Conservation (phyloP, 2,329 filamentous ascomycete genomes). For the Blastomyces silverae region DNA sequence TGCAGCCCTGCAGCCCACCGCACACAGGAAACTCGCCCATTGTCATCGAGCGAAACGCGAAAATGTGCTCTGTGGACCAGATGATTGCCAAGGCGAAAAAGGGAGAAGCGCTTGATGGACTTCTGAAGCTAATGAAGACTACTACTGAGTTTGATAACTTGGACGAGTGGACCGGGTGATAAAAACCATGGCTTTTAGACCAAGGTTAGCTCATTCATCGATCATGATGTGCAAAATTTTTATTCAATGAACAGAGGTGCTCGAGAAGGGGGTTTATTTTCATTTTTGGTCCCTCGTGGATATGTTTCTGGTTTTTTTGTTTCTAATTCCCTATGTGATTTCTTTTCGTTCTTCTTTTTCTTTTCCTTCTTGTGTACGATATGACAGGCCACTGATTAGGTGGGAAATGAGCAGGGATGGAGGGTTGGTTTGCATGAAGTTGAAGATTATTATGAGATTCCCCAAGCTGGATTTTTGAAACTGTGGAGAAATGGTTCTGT, state of each 20-base stretch:
- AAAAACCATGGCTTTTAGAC: not conserved
- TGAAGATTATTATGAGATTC: slow-evolving; percentile 3
- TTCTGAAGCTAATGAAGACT: slow-evolving; percentile 38
- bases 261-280: not conserved
- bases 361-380: slow-evolving; percentile 3
- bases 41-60: slow-evolving; percentile 18
- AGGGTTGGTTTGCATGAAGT: slow-evolving; percentile 2
- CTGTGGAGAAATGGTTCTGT: not conserved
- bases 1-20: slow-evolving; percentile 35
- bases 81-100: slow-evolving; percentile 27
- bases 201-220: not conserved
- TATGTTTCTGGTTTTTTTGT: not conserved
- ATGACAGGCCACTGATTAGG: not conserved
- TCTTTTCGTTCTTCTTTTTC: slow-evolving; percentile 1
- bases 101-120: slow-evolving; percentile 36
- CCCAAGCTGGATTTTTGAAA: not conserved
- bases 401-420: not conserved
- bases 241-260: not conserved
- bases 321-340: not conserved
- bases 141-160: slow-evolving; percentile 26
- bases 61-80: slow-evolving; percentile 21
- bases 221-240: not conserved
- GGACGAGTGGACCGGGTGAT: slow-evolving; percentile 25
- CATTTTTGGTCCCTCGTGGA: not conserved
- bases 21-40: slow-evolving; percentile 26